Base-by-base conservation (phyloP, 2,329 filamentous ascomycete genomes). In the Aspergillus novofumigatus region DNA sequence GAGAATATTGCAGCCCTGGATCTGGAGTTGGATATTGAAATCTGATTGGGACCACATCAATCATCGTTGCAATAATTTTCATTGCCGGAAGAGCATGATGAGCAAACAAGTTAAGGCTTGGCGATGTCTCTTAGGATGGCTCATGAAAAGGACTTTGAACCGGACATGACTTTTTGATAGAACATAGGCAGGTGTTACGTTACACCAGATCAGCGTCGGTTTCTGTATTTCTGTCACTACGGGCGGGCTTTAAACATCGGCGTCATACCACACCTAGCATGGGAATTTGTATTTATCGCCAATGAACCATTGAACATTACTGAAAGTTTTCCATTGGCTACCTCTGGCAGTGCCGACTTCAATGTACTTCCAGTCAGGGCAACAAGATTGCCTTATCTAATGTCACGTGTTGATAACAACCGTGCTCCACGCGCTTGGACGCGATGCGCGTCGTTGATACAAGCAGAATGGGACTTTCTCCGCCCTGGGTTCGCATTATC, bases 1-100 rank as follows among this genome's bases (percentile, higher is more conserved):
- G 94, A 97, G 69, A 89, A 97, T 55, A 93, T 97, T 73, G 92
- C 89, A 1, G 83, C 86, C 26, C 79, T 97, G 78, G 94, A 97
- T 72, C 77, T 97, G 66, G 93, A 91, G 28, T 91, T 97, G 71
- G 93, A 97, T 65, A 87, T 96, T 66, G 92, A 96, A 64, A 91
- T 96, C 65, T 91, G 78, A 59, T 32, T 14, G 53, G 32, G 28
- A 38, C 28, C n/a, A 29, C 35, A 4, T 11, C 20, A 2, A 23
- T n/a, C 21, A 10, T 23, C 20, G 11, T 14, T 26, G 21, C 44
- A 47, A 47, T 47, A 2, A 6, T n/a, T 11, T 47, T 47, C 21
- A 4, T n/a, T 23, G 41, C n/a, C 14, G 9, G 10, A 26, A 14
- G 20, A 23, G 20, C 44, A 47, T 14, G 32, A n/a, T 21, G 11